Conservation (phyloP, 495 filamentous ascomycete genomes). For the Amniculicola lignicola region DNA sequence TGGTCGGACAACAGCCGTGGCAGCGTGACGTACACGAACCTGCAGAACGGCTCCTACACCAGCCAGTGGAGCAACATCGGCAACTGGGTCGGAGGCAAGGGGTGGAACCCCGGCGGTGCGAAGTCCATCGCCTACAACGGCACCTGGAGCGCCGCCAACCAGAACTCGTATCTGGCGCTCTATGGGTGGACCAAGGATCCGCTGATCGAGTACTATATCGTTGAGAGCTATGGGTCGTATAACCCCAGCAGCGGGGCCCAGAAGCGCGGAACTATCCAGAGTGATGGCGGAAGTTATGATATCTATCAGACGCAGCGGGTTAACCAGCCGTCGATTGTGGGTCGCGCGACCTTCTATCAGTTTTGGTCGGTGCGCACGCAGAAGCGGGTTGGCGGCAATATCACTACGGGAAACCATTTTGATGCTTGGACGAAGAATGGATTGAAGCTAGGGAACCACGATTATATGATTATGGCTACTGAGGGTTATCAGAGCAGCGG, state of each 20-base stretch:
- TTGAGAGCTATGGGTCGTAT: constrained; percentile 56
- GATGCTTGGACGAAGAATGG: constrained; percentile 40
- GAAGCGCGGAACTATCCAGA: constrained; percentile 11
- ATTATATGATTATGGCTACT: constrained; percentile 47
- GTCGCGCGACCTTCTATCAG: constrained; percentile 59
- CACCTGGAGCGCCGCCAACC: constrained; percentile 51
- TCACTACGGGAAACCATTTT: constrained; percentile 45
- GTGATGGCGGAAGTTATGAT: constrained; percentile 34
- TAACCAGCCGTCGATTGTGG: constrained; percentile 52
- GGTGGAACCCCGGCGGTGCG: constrained; percentile 31
- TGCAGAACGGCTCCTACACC: constrained; percentile 25
- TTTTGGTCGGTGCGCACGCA: constrained; percentile 57
- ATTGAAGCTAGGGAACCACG: constrained; percentile 39
- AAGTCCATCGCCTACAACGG: constrained; percentile 51
- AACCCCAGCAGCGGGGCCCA: constrained; percentile 47
- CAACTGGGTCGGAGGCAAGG: constrained; percentile 34
- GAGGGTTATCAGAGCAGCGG: constrained; percentile 55
- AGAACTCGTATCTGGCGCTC: constrained; percentile 53
- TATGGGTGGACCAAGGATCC: constrained; percentile 63
- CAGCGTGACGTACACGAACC: constrained; percentile 30
- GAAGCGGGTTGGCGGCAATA: constrained; percentile 55
- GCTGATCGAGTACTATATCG: constrained; percentile 62
- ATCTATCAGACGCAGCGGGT: constrained; percentile 29
- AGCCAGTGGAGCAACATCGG: constrained; percentile 26
- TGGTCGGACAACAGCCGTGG: constrained; percentile 31